Evolutionary conservation across 768 basidiomycete species (phyloP), one percentile per base, ranked within the genome.

Genomic region (Suillus paluster): DNA sequence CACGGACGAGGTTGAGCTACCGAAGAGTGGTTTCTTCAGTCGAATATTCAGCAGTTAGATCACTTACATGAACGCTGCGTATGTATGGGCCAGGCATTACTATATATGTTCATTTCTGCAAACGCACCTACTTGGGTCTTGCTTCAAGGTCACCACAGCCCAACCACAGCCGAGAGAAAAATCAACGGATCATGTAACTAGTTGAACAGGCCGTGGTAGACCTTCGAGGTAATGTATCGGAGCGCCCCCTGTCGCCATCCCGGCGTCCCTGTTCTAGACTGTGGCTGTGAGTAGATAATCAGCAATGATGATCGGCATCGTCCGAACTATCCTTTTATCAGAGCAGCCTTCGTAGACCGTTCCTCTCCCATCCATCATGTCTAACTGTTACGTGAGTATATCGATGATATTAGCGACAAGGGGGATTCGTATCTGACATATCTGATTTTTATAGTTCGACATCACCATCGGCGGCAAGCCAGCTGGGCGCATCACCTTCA

Each of bases 401-500:
- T 52, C 27, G 30, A 21, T 19, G n/a, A 42, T 48, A 21, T 33
- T 25, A 5, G n/a, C 27, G 19, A 50, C 27, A 30, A 30, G 30
- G 33, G 14, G 27, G 19, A 33, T 33, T 27, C 41, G 25, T 50
- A 34, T 61, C 41, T 61, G 49, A 62, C 53, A 48, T 59, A 56
- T 25, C 23, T 63, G 49, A 59, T 59, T 48, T 56, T 63, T 60
- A 53, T 64, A 91, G 91, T 93, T 93, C 69, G 87, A 92, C 66
- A 84, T 92, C 72, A 54, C 73, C 23, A 82, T 90, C 71, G 71
- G 74, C 72, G 67, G 57, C 61, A 7, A 73, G 46, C 58, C 72
- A 0, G 52, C 74, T 1, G 88, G 87, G 8, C 85, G 86, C 52
- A 85, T 97, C 73, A 79, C 84, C 61, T 95, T 98, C 87, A 89